These are phyloP conservation scores for Protostelium mycophagum DNA, from an alignment of 78 protist species.

Conservation along the genomic window DNA sequence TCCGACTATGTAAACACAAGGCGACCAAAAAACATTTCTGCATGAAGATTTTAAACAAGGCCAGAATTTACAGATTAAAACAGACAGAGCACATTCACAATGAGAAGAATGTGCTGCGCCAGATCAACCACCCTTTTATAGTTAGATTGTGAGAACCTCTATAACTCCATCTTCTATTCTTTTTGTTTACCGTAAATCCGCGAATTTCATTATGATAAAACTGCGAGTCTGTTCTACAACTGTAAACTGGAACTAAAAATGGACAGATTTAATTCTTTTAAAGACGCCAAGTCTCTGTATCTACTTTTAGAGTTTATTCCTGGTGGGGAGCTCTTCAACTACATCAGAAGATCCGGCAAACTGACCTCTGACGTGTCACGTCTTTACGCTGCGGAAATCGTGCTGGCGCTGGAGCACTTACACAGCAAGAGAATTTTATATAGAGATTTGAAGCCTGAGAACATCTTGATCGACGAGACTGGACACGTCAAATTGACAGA, in stretches of 20 bases:
- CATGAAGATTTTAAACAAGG: constrained; percentile 48
- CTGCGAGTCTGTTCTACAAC: neutral
- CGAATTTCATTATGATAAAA: neutral
- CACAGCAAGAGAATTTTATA: constrained; percentile 60
- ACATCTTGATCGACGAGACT: constrained; percentile 52
- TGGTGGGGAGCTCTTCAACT: constrained; percentile 61
- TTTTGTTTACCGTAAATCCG: neutral
- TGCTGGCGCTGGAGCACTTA: constrained; percentile 62
- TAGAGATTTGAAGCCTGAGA: constrained; percentile 79
- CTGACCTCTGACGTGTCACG: constrained; percentile 16
- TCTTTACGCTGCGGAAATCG: constrained; percentile 60
- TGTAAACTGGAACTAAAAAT: neutral
- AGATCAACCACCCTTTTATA: constrained; percentile 35
- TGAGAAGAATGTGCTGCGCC: constrained; percentile 30
- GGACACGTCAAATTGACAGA: constrained; percentile 73
- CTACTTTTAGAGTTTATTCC: constrained; percentile 40
- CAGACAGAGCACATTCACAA: constrained; percentile 55
- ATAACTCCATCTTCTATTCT: neutral
- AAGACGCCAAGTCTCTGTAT: constrained; percentile 42
- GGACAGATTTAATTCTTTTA: constrained; percentile 23
- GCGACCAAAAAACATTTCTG: constrained; percentile 24
- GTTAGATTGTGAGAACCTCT: constrained; percentile 30
- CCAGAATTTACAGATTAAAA: constrained; percentile 25
- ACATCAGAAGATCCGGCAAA: constrained; percentile 23
- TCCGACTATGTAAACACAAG: constrained; percentile 17